Percentiles rank a stretch among this genome's conserved stretches.
These are phyloP conservation scores for Microbotryum violaceum DNA, from an alignment of 1,284 basidiomycete species.

Conservation along the genomic window DNA sequence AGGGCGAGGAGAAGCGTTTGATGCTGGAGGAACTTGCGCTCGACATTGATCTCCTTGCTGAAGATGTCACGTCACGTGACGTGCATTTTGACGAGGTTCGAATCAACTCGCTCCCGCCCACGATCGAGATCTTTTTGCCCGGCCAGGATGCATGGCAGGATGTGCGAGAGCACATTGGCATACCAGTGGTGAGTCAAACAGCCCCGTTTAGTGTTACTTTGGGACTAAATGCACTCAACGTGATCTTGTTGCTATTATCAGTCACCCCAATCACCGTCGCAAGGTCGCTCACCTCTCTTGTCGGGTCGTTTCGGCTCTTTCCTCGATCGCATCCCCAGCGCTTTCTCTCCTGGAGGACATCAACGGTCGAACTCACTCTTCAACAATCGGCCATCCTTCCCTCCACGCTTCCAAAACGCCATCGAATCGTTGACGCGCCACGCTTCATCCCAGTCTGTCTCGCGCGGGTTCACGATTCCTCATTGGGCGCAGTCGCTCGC, in stretches of 20 bases:
- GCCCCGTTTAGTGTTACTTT: no score
- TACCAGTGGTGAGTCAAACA: no score
- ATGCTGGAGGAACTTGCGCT: no score
- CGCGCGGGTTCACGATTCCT: background rate
- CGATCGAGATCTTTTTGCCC: constrained; percentile 22
- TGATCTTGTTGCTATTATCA: no score
- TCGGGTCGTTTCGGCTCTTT: background rate
- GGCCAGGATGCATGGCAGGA: constrained; percentile 16
- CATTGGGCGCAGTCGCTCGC: no score
- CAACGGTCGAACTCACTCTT: constrained; percentile 19
- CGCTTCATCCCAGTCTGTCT: background rate
- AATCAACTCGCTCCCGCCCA: constrained; percentile 4
- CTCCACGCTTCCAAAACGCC: constrained; percentile 12
- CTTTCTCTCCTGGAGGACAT: constrained; percentile 3
- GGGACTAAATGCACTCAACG: no score
- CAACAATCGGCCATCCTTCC: background rate
- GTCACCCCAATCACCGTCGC: background rate
- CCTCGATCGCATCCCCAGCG: background rate
- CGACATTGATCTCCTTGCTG: no score
- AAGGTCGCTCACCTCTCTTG: background rate
- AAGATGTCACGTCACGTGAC: no score
- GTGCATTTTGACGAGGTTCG: constrained; percentile 11
- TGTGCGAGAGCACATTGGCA: background rate
- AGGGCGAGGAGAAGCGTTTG: no score
- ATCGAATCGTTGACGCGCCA: constrained; percentile 14